phyloP scores from a whole-genome alignment of 495 filamentous ascomycete genomes.

The Lentithecium fluviatile region DNA sequence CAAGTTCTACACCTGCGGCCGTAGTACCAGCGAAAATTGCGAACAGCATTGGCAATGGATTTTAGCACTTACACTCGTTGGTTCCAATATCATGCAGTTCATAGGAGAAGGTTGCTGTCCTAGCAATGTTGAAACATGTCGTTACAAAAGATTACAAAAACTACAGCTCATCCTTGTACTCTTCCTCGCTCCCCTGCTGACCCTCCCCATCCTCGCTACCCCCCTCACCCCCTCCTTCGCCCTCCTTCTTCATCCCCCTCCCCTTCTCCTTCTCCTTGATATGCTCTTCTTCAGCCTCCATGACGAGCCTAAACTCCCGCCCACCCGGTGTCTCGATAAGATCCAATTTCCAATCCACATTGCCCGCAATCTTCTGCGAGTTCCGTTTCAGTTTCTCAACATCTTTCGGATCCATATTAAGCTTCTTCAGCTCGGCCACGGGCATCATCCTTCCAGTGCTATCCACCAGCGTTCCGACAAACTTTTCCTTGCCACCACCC shows the following conservation, averaged over 20 bases:
- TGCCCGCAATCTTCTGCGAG: slow-evolving; percentile 51
- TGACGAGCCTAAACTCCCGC: slow-evolving; percentile 51
- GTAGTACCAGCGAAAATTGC: too few relatives aligned
- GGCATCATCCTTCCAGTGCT: slow-evolving; percentile 51
- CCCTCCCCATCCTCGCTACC: slow-evolving; percentile 24
- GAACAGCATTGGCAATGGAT: too few relatives aligned
- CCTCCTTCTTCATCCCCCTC: slow-evolving; percentile 21
- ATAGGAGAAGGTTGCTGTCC: too few relatives aligned
- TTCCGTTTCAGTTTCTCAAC: slow-evolving; percentile 64
- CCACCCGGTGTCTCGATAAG: slow-evolving; percentile 57
- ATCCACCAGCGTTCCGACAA: slow-evolving; percentile 46
- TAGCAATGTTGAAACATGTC: too few relatives aligned
- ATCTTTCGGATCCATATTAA: slow-evolving; percentile 63
- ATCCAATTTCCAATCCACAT: slow-evolving; percentile 59
- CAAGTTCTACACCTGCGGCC: too few relatives aligned
- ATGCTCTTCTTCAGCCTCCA: slow-evolving; percentile 53
- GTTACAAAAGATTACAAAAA: too few relatives aligned
- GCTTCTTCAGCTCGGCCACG: slow-evolving; percentile 63
- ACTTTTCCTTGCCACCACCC: slow-evolving; percentile 54
- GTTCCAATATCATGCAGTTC: too few relatives aligned
- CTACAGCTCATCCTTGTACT: slow-evolving; percentile 58
- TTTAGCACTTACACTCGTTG: too few relatives aligned
- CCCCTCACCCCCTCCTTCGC: slow-evolving; percentile 17
- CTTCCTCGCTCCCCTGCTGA: slow-evolving; percentile 52
- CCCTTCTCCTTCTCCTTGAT: slow-evolving; percentile 34